phyloP scores from a whole-genome alignment of 345 rosid genomes.

The Dovyalis caffra region DNA sequence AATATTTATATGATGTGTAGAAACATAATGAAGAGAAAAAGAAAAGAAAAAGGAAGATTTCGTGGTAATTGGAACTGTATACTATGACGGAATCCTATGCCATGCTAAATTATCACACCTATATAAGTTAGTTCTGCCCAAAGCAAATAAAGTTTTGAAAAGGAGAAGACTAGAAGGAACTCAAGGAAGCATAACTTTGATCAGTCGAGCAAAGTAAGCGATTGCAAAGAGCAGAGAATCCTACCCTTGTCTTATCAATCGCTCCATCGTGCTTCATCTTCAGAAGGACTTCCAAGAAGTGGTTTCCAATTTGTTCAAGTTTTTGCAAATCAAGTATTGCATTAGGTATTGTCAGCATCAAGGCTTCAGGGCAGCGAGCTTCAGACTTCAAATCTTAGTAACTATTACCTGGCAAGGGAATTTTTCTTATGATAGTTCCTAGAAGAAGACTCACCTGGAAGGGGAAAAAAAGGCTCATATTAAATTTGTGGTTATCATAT shows the following conservation, averaged over 20 bases:
- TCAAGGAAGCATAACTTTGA: constrained; percentile 55
- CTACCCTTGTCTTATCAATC: constrained; percentile 97
- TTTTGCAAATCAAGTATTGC: constrained; percentile 72
- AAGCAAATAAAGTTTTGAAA: not conserved
- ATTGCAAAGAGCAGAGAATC: constrained; percentile 94
- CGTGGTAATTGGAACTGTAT: not conserved
- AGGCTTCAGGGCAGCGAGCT: constrained; percentile 29
- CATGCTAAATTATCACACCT: not conserved
- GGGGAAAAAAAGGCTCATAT: not conserved
- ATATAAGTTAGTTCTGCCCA: not conserved
- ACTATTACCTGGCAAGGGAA: constrained; percentile 67
- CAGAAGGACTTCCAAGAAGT: constrained; percentile 91
- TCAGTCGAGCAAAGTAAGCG: constrained; percentile 92
- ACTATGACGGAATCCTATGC: not conserved
- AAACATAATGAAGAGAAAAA: not conserved
- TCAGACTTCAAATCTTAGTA: constrained; percentile 41
- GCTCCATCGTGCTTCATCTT: constrained; percentile 99
- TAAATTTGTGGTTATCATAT: not conserved
- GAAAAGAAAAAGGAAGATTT: not conserved
- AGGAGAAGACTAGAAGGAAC: not conserved
- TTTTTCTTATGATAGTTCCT: constrained; percentile 83
- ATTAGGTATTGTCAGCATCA: constrained; percentile 26
- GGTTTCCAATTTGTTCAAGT: constrained; percentile 82
- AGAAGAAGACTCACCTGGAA: constrained; percentile 90
- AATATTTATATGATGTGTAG: not conserved